phyloP scores from a whole-genome alignment of 2,329 filamentous ascomycete species.

The Xylaria sp. region DNA sequence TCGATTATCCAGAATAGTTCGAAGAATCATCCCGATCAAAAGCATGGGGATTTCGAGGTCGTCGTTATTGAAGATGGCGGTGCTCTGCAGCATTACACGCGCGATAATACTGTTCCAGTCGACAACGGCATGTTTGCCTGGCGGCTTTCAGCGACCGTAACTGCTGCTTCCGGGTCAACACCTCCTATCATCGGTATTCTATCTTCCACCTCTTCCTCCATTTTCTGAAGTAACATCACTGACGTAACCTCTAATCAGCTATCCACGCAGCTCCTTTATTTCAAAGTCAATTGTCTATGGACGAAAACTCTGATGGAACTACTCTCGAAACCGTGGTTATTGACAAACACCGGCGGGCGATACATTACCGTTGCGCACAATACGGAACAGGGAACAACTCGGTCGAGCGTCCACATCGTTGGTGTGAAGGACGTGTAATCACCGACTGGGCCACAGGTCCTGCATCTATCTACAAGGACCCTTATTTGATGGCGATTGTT shows the following conservation, averaged over 20 bases:
- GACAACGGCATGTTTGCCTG: not conserved
- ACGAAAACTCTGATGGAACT: not conserved
- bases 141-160: not conserved
- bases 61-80: slow-evolving; percentile 35
- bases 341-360: not conserved
- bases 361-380: slow-evolving; percentile 5
- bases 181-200: not conserved
- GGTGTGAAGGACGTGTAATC: not conserved
- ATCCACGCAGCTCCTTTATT: slow-evolving; percentile 1
- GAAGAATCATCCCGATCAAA: slow-evolving; percentile 11
- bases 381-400: not conserved
- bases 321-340: not conserved
- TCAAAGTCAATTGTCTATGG: not conserved
- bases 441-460: not conserved
- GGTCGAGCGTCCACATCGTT: not conserved
- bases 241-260: not conserved
- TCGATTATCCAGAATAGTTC: slow-evolving; percentile 32
- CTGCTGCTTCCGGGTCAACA: not conserved
- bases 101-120: not conserved
- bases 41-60: slow-evolving; percentile 37
- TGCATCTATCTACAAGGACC: not conserved
- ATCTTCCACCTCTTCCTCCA: not conserved
- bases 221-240: not conserved
- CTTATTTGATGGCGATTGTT: not conserved
- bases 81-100: not conserved